Percentiles rank a stretch among this genome's conserved stretches.
These are phyloP conservation scores for Gelatoporia subvermispora DNA, from an alignment of 768 basidiomycete species.

Conservation along the genomic window DNA sequence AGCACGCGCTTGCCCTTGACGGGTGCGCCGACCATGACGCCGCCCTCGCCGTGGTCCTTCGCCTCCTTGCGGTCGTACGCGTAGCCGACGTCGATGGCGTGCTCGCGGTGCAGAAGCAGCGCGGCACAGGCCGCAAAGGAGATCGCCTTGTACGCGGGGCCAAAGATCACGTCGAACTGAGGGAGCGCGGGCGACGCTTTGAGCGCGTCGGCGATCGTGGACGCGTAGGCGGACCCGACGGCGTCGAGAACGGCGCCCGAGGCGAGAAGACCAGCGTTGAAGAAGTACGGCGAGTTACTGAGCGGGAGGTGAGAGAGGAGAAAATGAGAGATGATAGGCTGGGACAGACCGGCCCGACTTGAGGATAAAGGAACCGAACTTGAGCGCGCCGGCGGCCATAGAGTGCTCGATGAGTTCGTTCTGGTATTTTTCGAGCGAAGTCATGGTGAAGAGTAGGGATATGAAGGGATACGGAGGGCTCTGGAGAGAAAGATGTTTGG, in stretches of 20 bases:
- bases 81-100: slow-evolving; percentile 67
- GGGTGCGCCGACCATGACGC: slow-evolving; percentile 80
- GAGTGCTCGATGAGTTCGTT: slow-evolving; percentile 63
- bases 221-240: slow-evolving; percentile 78
- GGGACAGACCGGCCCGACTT: slow-evolving; percentile 86
- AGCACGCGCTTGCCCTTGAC: slow-evolving; percentile 80
- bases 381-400: slow-evolving; percentile 68
- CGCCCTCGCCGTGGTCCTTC: slow-evolving; percentile 96
- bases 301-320: slow-evolving; percentile 5
- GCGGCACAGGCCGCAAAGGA: slow-evolving; percentile 84
- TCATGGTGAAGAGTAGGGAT: slow-evolving; percentile 10
- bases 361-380: slow-evolving; percentile 88
- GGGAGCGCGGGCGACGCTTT: slow-evolving; percentile 30
- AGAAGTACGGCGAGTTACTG: slow-evolving; percentile 93
- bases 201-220: slow-evolving; percentile 61
- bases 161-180: slow-evolving; percentile 81
- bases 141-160: slow-evolving; percentile 97
- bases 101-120: slow-evolving; percentile 63
- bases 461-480: background rate
- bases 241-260: slow-evolving; percentile 76
- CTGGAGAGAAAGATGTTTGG: too few species aligned
- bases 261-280: slow-evolving; percentile 89
- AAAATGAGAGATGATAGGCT: slow-evolving; percentile 1
- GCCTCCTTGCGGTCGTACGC: slow-evolving; percentile 94
- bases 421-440: slow-evolving; percentile 45